Percentiles rank a stretch among this genome's conserved stretches.
phyloP scores from a whole-genome alignment of 495 filamentous ascomycete genomes.

The Aspergillus bertholletiae region DNA sequence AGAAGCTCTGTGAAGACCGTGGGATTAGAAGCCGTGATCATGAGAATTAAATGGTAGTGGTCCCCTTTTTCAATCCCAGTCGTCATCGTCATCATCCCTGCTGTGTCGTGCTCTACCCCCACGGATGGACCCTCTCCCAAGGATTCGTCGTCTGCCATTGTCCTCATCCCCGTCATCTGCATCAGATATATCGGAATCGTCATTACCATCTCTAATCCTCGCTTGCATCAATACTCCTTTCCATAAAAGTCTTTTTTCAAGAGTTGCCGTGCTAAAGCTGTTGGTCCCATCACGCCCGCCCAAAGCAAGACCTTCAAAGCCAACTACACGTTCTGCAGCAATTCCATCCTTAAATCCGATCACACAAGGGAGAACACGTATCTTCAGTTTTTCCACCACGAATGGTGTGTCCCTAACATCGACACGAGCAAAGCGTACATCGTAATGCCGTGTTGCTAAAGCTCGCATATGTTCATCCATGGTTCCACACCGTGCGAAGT shows the following conservation, averaged over 20 bases:
- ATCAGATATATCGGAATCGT: slow-evolving; percentile 25
- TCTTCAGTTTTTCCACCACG: slow-evolving; percentile 63
- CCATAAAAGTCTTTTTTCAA: slow-evolving; percentile 61
- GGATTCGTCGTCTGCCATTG: slow-evolving; percentile 15
- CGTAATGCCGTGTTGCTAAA: slow-evolving; percentile 61
- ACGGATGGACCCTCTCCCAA: slow-evolving; percentile 52
- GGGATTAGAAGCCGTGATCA: too few relatives aligned
- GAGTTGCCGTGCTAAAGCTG: slow-evolving; percentile 56
- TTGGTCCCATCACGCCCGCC: slow-evolving; percentile 53
- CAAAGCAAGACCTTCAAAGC: slow-evolving; percentile 68
- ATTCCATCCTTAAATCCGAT: slow-evolving; percentile 70
- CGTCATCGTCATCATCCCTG: slow-evolving; percentile 48
- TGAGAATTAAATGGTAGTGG: slow-evolving; percentile 1
- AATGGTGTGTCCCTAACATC: slow-evolving; percentile 73
- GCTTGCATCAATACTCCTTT: slow-evolving; percentile 56
- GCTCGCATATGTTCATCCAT: slow-evolving; percentile 64
- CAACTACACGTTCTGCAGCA: slow-evolving; percentile 63
- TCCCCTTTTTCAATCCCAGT: slow-evolving; percentile 59
- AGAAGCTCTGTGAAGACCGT: too few relatives aligned
- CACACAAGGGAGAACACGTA: slow-evolving; percentile 72
- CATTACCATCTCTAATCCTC: slow-evolving; percentile 46
- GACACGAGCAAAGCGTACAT: slow-evolving; percentile 65
- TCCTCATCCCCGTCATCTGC: slow-evolving; percentile 27
- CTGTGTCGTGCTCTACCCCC: slow-evolving; percentile 21
- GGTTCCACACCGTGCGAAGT: slow-evolving; percentile 68